Percentiles rank a stretch among this genome's conserved stretches.
Conservation (phyloP, 371 early-diverging fungal species). For the Rhizopus microsporus region DNA sequence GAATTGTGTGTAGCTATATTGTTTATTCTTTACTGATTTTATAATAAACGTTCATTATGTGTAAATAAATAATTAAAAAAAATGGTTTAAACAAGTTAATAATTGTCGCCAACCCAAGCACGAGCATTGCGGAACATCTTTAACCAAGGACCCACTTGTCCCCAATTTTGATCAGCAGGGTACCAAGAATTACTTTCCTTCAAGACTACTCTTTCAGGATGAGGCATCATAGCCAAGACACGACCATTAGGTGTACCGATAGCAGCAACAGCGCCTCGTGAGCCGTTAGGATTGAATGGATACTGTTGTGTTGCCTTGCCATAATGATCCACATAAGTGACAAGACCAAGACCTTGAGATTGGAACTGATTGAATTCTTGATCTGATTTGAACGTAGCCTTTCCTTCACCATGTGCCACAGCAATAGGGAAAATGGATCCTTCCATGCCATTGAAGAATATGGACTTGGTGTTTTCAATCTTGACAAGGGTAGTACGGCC, state of each 20-base stretch:
- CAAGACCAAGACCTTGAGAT: constrained; percentile 56
- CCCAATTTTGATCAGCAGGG: constrained; percentile 68
- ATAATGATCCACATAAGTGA: constrained; percentile 84
- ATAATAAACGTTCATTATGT: no score
- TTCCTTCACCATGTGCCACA: constrained; percentile 97
- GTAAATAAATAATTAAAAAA: background rate
- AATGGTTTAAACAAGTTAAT: constrained; percentile 11
- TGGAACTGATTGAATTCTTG: constrained; percentile 48
- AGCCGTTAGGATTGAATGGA: constrained; percentile 96
- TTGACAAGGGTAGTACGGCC: constrained; percentile 85
- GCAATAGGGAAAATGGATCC: constrained; percentile 91
- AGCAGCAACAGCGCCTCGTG: constrained; percentile 84
- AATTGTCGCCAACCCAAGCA: constrained; percentile 68
- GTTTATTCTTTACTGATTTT: no score
- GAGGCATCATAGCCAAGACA: constrained; percentile 95
- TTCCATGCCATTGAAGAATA: constrained; percentile 90
- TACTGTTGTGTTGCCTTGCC: constrained; percentile 76
- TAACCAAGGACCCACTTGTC: constrained; percentile 82
- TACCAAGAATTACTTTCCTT: constrained; percentile 88
- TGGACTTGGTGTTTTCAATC: constrained; percentile 47
- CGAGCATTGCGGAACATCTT: constrained; percentile 84
- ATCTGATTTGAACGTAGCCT: constrained; percentile 70
- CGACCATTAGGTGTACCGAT: constrained; percentile 84
- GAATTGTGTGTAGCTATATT: no score
- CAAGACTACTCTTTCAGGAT: constrained; percentile 92